Base-by-base conservation (phyloP, 331 rosid genomes). In the Saraca asoca region DNA sequence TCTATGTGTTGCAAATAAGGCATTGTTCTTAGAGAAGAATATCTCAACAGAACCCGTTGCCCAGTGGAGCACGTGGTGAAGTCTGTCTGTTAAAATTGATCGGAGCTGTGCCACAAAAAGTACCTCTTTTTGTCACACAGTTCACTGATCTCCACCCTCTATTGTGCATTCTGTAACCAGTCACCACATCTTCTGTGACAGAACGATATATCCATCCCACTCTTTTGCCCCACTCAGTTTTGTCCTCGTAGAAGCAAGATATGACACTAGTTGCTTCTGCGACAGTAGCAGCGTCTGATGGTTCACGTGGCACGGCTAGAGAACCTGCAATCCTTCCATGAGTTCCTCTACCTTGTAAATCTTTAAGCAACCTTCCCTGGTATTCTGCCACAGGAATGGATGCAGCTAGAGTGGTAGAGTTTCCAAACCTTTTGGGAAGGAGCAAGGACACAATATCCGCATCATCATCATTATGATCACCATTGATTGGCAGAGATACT, bases 141-240 rank as follows among this genome's bases (percentile, higher is more conserved):
- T 90, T 87, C 19, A 90, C 68, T 6, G 95, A 90, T 64, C 95
- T 85, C 96, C 96, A 90, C 7, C 96, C 95, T 80, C 96, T 76
- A 24, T 90, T 90, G 78, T 87, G 95, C 96, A 87, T 90, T 72
- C 92, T 71, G 64, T 87, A 90, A 37, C 96, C 95, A 5, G 95
- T 90, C 12, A 90, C 95, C 62, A 90, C 96, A 57, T 90, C 96
- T 78, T 90, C 96, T 33, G 95, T 90, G 16, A 90, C 95, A 44
- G 96, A 90, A 17, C 96, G 95, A 45, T 90, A 90, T 69, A 90
- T 90, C 95, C 92, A 90, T 48, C 96, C 95, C 0, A 90, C 96
- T 65, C 96, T 43, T 70, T 78, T 87, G 2, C 96, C 96, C 96
- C 96, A 90, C 69, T 87, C 96, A 20, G 95, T 90, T 65, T 79